Conservation (phyloP, 2,329 filamentous ascomycete species). For the Pseudogymnoascus sp. region DNA sequence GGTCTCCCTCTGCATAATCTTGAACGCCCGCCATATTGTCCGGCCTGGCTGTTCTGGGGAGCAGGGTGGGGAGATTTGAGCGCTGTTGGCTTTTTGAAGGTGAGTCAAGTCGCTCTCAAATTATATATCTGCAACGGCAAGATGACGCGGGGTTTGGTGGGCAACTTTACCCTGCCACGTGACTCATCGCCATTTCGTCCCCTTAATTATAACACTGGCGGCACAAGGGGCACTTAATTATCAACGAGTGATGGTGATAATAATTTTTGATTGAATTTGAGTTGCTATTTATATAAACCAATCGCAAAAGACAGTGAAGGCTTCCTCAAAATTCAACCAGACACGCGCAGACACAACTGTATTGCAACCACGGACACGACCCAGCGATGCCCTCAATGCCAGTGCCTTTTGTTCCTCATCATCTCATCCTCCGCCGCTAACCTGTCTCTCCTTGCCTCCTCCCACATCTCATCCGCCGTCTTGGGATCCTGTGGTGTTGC, state of each 20-base stretch:
- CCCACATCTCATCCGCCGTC: constrained; percentile 29
- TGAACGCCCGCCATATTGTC: constrained; percentile 38
- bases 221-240: background rate
- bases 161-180: constrained; percentile 9
- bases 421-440: constrained; percentile 3
- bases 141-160: constrained; percentile 9
- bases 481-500: constrained; percentile 38
- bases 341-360: background rate
- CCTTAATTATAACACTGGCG: background rate
- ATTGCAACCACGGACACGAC: background rate
- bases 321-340: background rate
- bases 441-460: constrained; percentile 29
- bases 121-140: constrained; percentile 7
- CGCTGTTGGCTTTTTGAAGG: constrained; percentile 3
- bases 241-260: background rate
- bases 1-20: constrained; percentile 40
- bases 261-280: constrained; percentile 4
- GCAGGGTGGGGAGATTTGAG: background rate
- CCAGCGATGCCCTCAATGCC: background rate
- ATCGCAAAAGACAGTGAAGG: background rate
- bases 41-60: constrained; percentile 14
- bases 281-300: background rate
- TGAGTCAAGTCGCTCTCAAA: constrained; percentile 10
- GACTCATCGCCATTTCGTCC: background rate
- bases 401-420: background rate